phyloP scores from a whole-genome alignment of 257 asterid species.

The Penstemon davidsonii region DNA sequence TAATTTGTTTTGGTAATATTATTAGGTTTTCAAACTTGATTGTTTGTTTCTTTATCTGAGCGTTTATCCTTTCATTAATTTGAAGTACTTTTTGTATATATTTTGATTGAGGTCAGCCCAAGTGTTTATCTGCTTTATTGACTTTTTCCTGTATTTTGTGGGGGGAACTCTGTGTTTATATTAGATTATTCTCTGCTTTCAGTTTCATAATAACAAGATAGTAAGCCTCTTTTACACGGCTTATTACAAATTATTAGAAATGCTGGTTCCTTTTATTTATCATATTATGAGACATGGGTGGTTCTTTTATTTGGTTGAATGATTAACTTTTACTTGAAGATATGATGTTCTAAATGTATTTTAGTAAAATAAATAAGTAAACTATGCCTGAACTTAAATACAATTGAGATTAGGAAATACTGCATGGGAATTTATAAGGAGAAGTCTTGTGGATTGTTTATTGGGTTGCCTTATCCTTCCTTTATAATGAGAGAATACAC shows the following conservation, averaged over 20 bases:
- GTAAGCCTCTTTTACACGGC: neutral
- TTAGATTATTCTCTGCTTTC: neutral
- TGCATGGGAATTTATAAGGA: neutral
- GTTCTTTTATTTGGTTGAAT: slow-evolving; percentile 7
- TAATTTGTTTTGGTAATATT: too few species aligned
- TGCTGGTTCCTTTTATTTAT: neutral
- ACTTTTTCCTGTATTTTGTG: neutral
- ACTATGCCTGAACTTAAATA: neutral
- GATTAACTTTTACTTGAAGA: neutral
- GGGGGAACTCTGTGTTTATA: neutral
- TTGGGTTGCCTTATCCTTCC: neutral
- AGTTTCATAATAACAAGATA: neutral
- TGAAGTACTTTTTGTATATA: neutral
- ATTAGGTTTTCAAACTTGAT: too few species aligned
- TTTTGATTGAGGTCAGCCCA: neutral
- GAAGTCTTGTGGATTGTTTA: neutral
- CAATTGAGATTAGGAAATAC: neutral
- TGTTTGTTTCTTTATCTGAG: neutral
- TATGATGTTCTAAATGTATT: slow-evolving; percentile 1
- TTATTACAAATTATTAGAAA: neutral
- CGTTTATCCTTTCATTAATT: neutral
- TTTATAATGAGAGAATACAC: neutral
- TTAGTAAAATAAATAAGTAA: neutral
- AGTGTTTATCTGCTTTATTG: neutral
- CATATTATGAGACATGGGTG: neutral